These are phyloP conservation scores for Scutellaria minor DNA, from an alignment of 257 asterid species.

Conservation along the genomic window DNA sequence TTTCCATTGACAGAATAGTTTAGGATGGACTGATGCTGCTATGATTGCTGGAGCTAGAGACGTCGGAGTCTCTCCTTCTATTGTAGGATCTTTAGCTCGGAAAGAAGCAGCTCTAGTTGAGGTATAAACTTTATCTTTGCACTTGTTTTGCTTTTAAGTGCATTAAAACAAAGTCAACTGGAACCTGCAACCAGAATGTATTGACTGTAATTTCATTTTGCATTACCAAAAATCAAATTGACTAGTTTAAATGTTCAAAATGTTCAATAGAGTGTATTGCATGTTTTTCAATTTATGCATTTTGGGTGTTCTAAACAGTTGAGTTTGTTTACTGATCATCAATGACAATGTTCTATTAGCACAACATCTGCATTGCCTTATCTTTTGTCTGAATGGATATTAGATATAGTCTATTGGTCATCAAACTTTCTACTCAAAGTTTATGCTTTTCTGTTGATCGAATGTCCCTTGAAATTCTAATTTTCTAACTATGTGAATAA, in stretches of 20 bases:
- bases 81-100: constrained; percentile 86
- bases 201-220: neutral
- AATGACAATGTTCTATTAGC: neutral
- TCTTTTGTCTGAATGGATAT: neutral
- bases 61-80: constrained; percentile 82
- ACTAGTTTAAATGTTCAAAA: neutral
- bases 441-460: constrained; percentile 19
- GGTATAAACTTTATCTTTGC: constrained; percentile 48
- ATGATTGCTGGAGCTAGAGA: constrained; percentile 95
- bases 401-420: neutral
- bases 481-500: constrained; percentile 15
- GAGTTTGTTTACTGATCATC: neutral
- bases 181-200: constrained; percentile 19
- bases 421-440: neutral
- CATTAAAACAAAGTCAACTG: neutral
- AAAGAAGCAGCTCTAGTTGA: constrained; percentile 95
- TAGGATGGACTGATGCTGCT: constrained; percentile 94
- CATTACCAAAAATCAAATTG: neutral
- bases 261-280: constrained; percentile 3
- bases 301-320: constrained; percentile 6
- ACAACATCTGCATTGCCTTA: constrained; percentile 6
- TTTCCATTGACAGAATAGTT: constrained; percentile 56
- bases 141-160: constrained; percentile 6
- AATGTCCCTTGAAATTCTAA: neutral
- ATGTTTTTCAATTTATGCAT: neutral